phyloP scores from a whole-genome alignment of 495 filamentous ascomycete genomes.

The Aspergillus asperescens region DNA sequence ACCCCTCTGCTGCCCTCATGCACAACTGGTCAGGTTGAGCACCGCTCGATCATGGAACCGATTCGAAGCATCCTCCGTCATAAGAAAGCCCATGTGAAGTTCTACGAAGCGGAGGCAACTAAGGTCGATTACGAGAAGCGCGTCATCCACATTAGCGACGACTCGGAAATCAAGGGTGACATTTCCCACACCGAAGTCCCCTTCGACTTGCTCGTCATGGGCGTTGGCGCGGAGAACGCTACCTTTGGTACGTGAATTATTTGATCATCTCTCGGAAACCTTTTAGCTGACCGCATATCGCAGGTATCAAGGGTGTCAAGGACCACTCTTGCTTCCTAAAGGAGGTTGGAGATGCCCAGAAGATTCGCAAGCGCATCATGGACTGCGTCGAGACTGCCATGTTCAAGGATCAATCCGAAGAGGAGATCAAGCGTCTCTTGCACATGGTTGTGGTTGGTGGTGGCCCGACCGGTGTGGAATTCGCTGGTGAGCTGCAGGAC shows the following conservation, averaged over 20 bases:
- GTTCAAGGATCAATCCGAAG: conserved; percentile 92
- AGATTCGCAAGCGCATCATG: conserved; percentile 97
- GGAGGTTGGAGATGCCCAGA: conserved; percentile 92
- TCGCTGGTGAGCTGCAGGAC: conserved; percentile 95
- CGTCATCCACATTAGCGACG: conserved; percentile 80
- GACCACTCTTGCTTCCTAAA: conserved; percentile 98
- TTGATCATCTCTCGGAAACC: neutral
- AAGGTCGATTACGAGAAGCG: conserved; percentile 93
- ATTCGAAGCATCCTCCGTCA: conserved; percentile 89
- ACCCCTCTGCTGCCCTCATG: conserved; percentile 95
- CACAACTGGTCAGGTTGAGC: conserved; percentile 94
- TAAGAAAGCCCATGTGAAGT: conserved; percentile 87
- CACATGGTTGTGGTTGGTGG: conserved; percentile 99
- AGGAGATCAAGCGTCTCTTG: conserved; percentile 87
- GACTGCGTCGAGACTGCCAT: conserved; percentile 97
- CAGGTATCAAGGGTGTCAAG: conserved; percentile 83
- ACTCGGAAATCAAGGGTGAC: conserved; percentile 87
- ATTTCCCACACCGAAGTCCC: conserved; percentile 79
- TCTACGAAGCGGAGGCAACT: conserved; percentile 96
- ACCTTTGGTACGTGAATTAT: conserved; percentile 68
- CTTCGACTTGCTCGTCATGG: conserved; percentile 97
- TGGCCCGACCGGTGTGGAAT: conserved; percentile 96
- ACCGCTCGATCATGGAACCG: conserved; percentile 99
- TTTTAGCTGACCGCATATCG: conserved; percentile 5
- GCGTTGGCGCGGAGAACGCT: conserved; percentile 96